These are phyloP conservation scores for Mrakia hoshinonis DNA, from an alignment of 768 basidiomycete species.

Conservation along the genomic window DNA sequence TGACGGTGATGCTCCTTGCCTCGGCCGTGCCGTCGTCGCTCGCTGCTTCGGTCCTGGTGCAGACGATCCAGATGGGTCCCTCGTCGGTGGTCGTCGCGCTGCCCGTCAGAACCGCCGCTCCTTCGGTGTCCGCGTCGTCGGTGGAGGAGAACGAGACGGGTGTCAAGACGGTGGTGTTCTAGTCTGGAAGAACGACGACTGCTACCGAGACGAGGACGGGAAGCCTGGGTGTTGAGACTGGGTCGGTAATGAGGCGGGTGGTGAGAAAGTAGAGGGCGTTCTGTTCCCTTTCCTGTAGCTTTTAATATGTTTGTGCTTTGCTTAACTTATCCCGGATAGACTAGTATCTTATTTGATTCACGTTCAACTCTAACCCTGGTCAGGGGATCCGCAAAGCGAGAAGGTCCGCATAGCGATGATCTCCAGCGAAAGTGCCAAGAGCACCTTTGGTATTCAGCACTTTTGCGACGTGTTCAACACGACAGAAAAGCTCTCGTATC, in stretches of 20 bases:
- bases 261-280: background rate
- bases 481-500: no score
- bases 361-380: no score
- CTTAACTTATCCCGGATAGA: background rate
- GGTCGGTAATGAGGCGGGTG: background rate
- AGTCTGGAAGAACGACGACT: background rate
- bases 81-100: background rate
- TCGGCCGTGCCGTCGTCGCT: background rate
- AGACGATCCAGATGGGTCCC: conserved; percentile 16
- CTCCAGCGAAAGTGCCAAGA: no score
- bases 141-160: background rate
- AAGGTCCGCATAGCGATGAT: no score
- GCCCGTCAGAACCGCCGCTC: background rate
- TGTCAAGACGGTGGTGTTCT: background rate
- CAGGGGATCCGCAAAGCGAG: no score
- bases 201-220: background rate
- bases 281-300: background rate
- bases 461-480: no score
- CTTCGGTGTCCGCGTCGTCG: no score
- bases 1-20: background rate
- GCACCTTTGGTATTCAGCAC: no score
- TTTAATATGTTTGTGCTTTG: background rate
- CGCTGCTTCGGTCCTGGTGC: background rate
- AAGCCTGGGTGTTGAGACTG: background rate
- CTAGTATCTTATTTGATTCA: background rate